Base-by-base conservation (phyloP, 352 stramenopile species). In the Phytopythium sindhum region DNA sequence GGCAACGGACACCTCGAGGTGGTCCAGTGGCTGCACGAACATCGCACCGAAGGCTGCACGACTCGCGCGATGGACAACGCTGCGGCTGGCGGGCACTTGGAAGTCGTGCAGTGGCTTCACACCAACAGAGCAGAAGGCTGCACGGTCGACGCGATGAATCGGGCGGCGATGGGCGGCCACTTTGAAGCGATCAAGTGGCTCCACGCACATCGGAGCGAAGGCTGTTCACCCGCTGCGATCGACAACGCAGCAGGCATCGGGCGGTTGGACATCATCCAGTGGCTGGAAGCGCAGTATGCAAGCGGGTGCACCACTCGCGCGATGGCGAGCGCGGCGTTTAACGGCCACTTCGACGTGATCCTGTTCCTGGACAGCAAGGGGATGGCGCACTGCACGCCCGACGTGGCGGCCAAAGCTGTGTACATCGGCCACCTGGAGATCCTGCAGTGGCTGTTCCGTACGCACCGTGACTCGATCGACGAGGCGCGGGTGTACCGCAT, bases 31-130 rank as follows among this genome's bases (percentile, higher is more conserved):
- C 56, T 79, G 5, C 62, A 76, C 52, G 35, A 41, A 1, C 62
- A 70, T 31, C 61, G 64, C 37, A 57, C 54, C 23, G 73, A 78
- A 63, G 71, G 71, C 14, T 81, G 73, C 47, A 77, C 68, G 9
- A 66, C 59, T 23, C 44, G 33, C 26, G 74, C 74, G 24, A 81
- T 81, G 68, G 67, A 81, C 65, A 64, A 66, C 14, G 74, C 74
- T 10, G 74, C 74, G 45, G 63, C 61, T 10, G 63, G 62, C 1
- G 68, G 71, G 8, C 71, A 81, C 70, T 73, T 80, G 23, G 53
- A 75, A 29, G 66, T 77, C 31, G 24, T 81, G 19, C 37, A 69
- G 55, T 81, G 69, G 57, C 57, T 78, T 28, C 68, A 66, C 7
- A 24, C 51, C 2, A 67, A 71, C 17, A 21, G 37, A 21, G 41